Base-by-base conservation (phyloP, 2,329 filamentous ascomycete genomes). In the Raffaelea albimanens region DNA sequence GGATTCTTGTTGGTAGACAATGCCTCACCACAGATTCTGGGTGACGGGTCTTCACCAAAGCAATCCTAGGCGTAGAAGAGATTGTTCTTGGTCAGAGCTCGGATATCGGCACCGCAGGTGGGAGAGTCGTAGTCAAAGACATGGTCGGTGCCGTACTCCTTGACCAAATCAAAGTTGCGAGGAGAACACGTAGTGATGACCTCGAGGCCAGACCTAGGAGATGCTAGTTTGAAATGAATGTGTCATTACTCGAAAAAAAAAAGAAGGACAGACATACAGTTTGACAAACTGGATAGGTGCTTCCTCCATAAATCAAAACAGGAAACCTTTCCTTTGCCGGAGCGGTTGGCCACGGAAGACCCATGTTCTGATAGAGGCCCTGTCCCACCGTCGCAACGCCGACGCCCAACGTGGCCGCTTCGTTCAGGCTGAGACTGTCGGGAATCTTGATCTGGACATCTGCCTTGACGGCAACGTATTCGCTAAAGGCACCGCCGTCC, bases 361-460 rank as follows among this genome's bases (percentile, higher is more conserved):
- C 53, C 10, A 78, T 66, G 5, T 60, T 56, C 25, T 63, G 58
- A 56, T 70, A 78, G 0, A 80, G 58, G 1, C 65, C 72, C 3
- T 78, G 43, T 0, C 69, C 71, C 3, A 75, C 67, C 2, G 75
- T 80, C 57, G 78, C 65, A 5, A 67, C 70, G 3, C 75, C 71
- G 1, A 80, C 61, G 0, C 76, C 76, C 31, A 79, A 69, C 0
- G 76, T 75, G n/a, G 75, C 70, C 3, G 69, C 76, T 59, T 78
- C 73, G 59, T 80, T 72, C 45, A 74, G 77, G 20, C 63, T 66
- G 2, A 67, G 65, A 18, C 64, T 58, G 29, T 63, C 51, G 0
- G 76, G 72, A n/a, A 43, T 43, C 40, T 43, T 23, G 5, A 23
- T 16, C 11, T 22, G 13, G 7, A 43, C 40, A 16, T 22, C 40